phyloP scores from a whole-genome alignment of 768 basidiomycete species.

The Boletus rubroflammeus region DNA sequence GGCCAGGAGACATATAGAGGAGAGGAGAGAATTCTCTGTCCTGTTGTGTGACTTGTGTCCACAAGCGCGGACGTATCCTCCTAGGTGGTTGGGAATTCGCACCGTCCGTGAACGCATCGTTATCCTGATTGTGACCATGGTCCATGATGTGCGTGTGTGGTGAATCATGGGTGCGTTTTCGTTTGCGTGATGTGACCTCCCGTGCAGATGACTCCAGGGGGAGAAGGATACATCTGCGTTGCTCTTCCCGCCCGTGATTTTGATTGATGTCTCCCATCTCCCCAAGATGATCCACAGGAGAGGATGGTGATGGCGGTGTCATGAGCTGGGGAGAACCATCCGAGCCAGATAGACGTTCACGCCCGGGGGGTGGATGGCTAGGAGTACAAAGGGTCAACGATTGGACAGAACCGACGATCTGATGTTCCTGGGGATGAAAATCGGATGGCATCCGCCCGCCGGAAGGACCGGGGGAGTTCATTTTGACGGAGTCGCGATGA shows the following conservation, averaged over 20 bases:
- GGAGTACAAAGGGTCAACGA: neutral
- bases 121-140: neutral
- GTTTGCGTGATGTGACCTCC: slow-evolving; percentile 14
- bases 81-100: neutral
- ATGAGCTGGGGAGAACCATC: neutral
- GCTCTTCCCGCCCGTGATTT: neutral
- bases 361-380: neutral
- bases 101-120: neutral
- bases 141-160: neutral
- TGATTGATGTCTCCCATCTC: neutral
- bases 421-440: neutral
- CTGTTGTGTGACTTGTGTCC: neutral
- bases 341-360: neutral
- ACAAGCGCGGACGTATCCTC: slow-evolving; percentile 9
- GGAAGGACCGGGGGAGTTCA: neutral
- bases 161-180: slow-evolving; percentile 8
- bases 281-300: neutral
- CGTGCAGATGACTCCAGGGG: neutral
- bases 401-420: neutral
- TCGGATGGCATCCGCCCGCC: neutral
- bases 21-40: slow-evolving; percentile 24
- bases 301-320: neutral
- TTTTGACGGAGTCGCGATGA: neutral
- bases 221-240: neutral
- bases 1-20: slow-evolving; percentile 14